These are phyloP conservation scores for Coprinopsis strossmayeri DNA, from an alignment of 768 basidiomycete species.

Conservation along the genomic window DNA sequence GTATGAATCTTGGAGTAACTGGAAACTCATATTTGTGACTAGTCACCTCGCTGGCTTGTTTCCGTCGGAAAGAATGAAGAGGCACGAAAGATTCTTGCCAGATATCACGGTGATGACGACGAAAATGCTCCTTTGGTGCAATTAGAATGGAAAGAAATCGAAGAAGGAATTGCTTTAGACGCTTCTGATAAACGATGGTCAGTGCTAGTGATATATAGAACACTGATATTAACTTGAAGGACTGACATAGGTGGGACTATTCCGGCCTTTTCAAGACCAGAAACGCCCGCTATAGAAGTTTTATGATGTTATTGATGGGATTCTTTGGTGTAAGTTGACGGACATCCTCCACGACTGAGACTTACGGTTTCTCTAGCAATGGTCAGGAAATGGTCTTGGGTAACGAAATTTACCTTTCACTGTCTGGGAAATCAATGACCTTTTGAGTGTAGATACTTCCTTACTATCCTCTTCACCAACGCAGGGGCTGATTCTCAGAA, in stretches of 20 bases:
- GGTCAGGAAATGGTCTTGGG: slow-evolving; percentile 50
- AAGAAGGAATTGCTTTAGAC: slow-evolving; percentile 40
- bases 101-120: slow-evolving; percentile 48
- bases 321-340: slow-evolving; percentile 37
- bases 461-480: slow-evolving; percentile 34
- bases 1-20: background rate
- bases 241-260: slow-evolving; percentile 40
- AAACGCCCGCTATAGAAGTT: slow-evolving; percentile 39
- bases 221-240: background rate
- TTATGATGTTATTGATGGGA: slow-evolving; percentile 46
- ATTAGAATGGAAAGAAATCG: slow-evolving; percentile 46
- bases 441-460: slow-evolving; percentile 31
- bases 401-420: slow-evolving; percentile 14
- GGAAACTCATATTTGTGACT: background rate
- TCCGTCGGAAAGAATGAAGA: slow-evolving; percentile 42
- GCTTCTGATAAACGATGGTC: slow-evolving; percentile 54
- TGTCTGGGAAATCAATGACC: background rate
- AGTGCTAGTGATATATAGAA: slow-evolving; percentile 12
- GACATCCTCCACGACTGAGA: background rate
- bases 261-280: slow-evolving; percentile 40
- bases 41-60: slow-evolving; percentile 52
- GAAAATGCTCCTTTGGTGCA: slow-evolving; percentile 42
- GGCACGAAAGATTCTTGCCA: slow-evolving; percentile 39
- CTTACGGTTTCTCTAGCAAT: slow-evolving; percentile 30
- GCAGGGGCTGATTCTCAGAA: slow-evolving; percentile 35